Base-by-base conservation (phyloP, 108 stramenopile genomes). In the Nannochloropsis oceanica region DNA sequence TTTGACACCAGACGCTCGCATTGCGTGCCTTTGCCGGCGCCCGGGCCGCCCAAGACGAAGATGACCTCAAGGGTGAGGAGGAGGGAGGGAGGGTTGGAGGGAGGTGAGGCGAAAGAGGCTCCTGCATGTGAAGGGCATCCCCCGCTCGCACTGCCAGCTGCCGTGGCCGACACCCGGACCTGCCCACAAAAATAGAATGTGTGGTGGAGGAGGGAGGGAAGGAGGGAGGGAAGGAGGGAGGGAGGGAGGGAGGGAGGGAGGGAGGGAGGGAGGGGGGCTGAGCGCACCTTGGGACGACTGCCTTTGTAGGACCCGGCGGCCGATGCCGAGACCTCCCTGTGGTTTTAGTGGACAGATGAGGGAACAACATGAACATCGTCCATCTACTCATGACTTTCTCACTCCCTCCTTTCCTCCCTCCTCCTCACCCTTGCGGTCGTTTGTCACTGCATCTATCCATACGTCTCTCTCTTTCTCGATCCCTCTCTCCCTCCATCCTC, bases 11-110 rank as follows among this genome's bases (percentile, higher is more conserved):
- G 84, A 34, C 80, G 26, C 80, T 92, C 89, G 89, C 92, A 91
- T 81, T 92, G 92, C 43, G 92, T 93, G n/a, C 92, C 92, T 80
- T 93, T 93, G 27, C 92, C 92, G 8, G 85, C 80, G 25, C 92
- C 92, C 0, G 92, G 92, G 26, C 92, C 92, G 26, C 92, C 92
- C 25, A 91, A 87, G 25, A 91, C 89, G 80, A 91, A 91, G 20
- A 91, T 43, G 43, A 88, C 81, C 25, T 80, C 24, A 14, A 79
- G 85, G 82, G 46, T 12, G 46, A 14, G 13, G 14, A 50, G 46
- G 46, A 13, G 46, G 12, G 46, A 50, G 46, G 46, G 46, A 12
- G 46, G 46, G n/a, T n/a, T n/a, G n/a, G n/a, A n/a, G n/a, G n/a
- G n/a, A n/a, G n/a, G n/a, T n/a, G n/a, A n/a, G n/a, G n/a, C n/a